Evolutionary conservation across 1,139 yeast genomes (phyloP), one percentile per base, ranked within the genome.

Genomic region (Sugiyamaella grinbergsii): DNA sequence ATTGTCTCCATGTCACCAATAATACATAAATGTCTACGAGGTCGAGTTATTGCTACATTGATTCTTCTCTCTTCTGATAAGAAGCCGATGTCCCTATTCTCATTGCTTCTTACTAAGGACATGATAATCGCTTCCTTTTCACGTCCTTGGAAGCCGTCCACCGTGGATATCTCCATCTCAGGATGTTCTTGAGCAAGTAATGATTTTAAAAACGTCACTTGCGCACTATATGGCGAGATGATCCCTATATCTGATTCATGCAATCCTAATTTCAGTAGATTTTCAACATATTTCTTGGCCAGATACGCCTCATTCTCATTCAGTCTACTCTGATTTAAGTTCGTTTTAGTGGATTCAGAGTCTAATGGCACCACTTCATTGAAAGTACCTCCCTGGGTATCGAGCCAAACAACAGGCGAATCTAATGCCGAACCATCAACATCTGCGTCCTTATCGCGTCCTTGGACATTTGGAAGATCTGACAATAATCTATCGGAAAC

Each of bases 111-210:
- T 1, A 89, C 96, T 52, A 90, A 67, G 0, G 95, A 80, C n/a
- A 90, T 75, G 1, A 90, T 76, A 3, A 90, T 85, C 23, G 87
- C 83, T 54, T 90, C 95, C 64, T 90, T 90, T 64, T 90, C 97
- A 52, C 96, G 75, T 0, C 97, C 97, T 69, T 90, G 97, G 63
- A 86, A 90, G 16, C 94, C 95, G 68, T 88, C 90, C n/a, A 89
- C 90, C 0, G 93, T 86, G 39, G 93, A 85, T 41, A 89, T 82
- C 62, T 89, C 96, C 47, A 93, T 68, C 3, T 76, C 77, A 29
- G 84, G 83, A 56, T 76, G 76, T 4, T 76, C 74, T 44, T 77
- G 81, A 13, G 65, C 66, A 13, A 61, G 43, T 19, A 72, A 59
- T 49, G 74, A 77, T 53, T 82, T 81, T 28, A 91, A 60, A 15